Base-by-base conservation (phyloP, 2,329 filamentous ascomycete species). In the Pseudocercospora macadamiae region DNA sequence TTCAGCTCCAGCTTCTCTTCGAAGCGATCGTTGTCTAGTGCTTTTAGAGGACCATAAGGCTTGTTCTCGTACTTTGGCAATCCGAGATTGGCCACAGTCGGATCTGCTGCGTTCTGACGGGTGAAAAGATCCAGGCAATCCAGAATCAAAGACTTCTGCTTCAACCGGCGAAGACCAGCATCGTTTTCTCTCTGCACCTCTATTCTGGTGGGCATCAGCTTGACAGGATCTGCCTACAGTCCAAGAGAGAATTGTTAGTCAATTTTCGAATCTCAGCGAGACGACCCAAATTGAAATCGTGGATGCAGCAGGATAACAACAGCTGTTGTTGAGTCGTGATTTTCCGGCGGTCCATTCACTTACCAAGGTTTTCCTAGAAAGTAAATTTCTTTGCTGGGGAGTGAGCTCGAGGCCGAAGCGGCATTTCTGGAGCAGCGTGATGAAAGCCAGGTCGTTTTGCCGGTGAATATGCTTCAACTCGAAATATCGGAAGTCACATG, bases 401-500 rank as follows among this genome's bases (percentile, higher is more conserved):
- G 73, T 0, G 83, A 77, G 45, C 79, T 80, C 55, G 80, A 84
- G 28, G 85, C 77, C 1, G 87, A 74, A 47, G 86, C 80, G 44
- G 26, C 44, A 48, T 30, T 48, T 48, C 26, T 48, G 44, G 14
- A 48, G 26, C 9, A 48, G 21, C 2, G 71, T 69, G 55, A 85
- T 80, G 65, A 87, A 87, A 0, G 63, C 64, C 30, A 68, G 54
- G 60, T 87, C 84, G 3, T 65, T 78, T 59, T 88, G 85, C 3
- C 85, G 79, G 63, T 85, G 82, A 2, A 87, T 82, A 3, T 79
- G 73, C 1, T 72, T 79, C 0, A 88, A 75, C 7, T 83, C 75
- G 1, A 86, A 73, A 54, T 83, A 76, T 1, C 66, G 68, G 63
- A 88, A 86, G 1, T 80, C 62, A 59, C 82, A 82, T 44, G 80